These are phyloP conservation scores for Lodderomyces orthopsilosis DNA, from an alignment of 1,139 yeast species.

Conservation along the genomic window DNA sequence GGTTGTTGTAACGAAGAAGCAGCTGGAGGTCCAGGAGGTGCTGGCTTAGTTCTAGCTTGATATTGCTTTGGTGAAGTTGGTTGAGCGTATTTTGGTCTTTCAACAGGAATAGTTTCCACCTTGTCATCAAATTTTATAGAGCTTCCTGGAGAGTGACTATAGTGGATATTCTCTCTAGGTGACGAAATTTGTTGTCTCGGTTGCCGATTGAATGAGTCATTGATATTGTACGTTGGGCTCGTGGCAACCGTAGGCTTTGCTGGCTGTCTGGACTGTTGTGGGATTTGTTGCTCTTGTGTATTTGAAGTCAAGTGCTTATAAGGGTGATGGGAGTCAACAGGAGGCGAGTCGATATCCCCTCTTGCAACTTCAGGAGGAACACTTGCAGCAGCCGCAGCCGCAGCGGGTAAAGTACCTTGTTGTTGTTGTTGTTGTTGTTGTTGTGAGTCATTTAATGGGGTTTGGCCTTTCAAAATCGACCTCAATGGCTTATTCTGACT, in stretches of 20 bases:
- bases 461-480: conserved; percentile 34
- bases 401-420: neutral
- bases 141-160: conserved; percentile 20
- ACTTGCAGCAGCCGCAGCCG: neutral
- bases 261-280: conserved; percentile 2
- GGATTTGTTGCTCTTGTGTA: neutral
- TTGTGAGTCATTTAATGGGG: conserved; percentile 10
- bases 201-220: conserved; percentile 5
- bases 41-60: conserved; percentile 1
- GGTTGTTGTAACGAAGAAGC: conserved; percentile 8
- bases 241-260: conserved; percentile 1
- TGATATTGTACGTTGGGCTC: neutral
- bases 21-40: conserved; percentile 5
- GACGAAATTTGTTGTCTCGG: conserved; percentile 6
- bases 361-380: neutral
- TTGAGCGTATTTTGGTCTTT: conserved; percentile 2
- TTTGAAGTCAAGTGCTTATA: conserved; percentile 3
- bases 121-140: conserved; percentile 41
- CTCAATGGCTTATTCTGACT: conserved; percentile 24
- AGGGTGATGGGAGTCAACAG: neutral
- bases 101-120: conserved; percentile 39
- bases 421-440: neutral
- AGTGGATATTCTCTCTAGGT: conserved; percentile 4
- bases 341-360: neutral
- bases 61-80: conserved; percentile 4